A percentile compares a stretch with the other conserved stretches of the same genome.
These are phyloP conservation scores for Trichoderma virens DNA, from an alignment of 495 filamentous ascomycete genomes.

Conservation along the genomic window DNA sequence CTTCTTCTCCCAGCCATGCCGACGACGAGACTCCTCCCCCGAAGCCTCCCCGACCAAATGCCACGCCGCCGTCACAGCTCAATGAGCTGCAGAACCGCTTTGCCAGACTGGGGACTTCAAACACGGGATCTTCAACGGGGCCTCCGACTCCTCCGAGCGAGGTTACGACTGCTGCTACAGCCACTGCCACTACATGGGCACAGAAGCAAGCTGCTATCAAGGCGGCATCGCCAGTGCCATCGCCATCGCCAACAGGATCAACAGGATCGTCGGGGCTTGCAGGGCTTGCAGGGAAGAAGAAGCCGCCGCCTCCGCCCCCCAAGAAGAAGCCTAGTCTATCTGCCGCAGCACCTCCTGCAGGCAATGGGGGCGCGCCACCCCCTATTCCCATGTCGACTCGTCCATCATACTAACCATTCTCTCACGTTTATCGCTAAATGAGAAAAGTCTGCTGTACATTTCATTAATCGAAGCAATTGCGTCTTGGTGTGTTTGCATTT, in stretches of 20 bases:
- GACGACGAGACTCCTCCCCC: conserved; percentile 15
- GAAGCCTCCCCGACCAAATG: conserved; percentile 14
- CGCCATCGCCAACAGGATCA: neutral
- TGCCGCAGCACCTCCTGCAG: neutral
- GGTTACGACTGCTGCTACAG: conserved; percentile 19
- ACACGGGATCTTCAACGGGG: neutral
- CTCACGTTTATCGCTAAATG: neutral
- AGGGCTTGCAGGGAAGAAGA: conserved; percentile 42
- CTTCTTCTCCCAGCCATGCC: conserved; percentile 16
- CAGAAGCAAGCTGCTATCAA: conserved; percentile 55
- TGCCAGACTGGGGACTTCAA: conserved; percentile 39
- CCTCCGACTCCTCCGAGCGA: conserved; percentile 17
- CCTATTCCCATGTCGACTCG: conserved; percentile 40
- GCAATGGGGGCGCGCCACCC: conserved; percentile 30
- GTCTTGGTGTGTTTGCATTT: neutral
- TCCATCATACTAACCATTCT: conserved; percentile 16
- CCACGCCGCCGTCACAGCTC: conserved; percentile 30
- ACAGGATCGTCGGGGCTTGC: conserved; percentile 21
- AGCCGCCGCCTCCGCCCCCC: conserved; percentile 63
- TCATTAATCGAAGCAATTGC: neutral
- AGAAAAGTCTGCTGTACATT: neutral
- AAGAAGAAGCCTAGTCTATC: conserved; percentile 21
- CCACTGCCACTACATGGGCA: conserved; percentile 49
- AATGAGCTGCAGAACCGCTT: conserved; percentile 65
- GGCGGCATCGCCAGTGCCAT: conserved; percentile 31